Evolutionary conservation across 139 green algal genomes (phyloP).

Genomic region (Picochlorum sp.): DNA sequence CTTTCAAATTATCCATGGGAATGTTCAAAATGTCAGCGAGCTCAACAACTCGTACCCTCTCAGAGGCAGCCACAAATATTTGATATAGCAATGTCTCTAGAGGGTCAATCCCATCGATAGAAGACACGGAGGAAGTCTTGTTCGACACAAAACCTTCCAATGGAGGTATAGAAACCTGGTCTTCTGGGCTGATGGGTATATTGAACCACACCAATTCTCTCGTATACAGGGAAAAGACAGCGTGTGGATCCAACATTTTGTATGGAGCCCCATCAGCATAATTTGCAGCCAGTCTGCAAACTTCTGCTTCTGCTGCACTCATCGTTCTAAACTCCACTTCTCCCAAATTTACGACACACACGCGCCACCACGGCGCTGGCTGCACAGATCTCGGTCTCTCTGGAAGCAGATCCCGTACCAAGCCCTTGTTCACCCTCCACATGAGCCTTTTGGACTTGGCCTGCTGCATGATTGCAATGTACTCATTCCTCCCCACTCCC

Average conservation of each 20-base stretch:
- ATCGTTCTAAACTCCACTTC: slow-evolving; percentile 69
- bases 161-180: slow-evolving; percentile 78
- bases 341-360: slow-evolving; percentile 71
- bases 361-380: slow-evolving; percentile 41
- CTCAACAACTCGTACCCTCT: slow-evolving; percentile 57
- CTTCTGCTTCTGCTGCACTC: slow-evolving; percentile 52
- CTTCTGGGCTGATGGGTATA: slow-evolving; percentile 63
- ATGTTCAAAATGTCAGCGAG: slow-evolving; percentile 47
- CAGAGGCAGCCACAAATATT: slow-evolving; percentile 82
- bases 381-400: slow-evolving; percentile 6
- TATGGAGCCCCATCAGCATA: slow-evolving; percentile 14
- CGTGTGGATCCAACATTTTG: slow-evolving; percentile 5
- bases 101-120: slow-evolving; percentile 48
- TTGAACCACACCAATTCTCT: slow-evolving; percentile 78
- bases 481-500: slow-evolving; percentile 89
- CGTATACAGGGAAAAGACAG: slow-evolving; percentile 50
- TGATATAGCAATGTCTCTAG: slow-evolving; percentile 83
- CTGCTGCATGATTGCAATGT: slow-evolving; percentile 87
- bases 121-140: slow-evolving; percentile 44
- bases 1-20: slow-evolving; percentile 16
- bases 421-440: slow-evolving; percentile 74
- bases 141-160: slow-evolving; percentile 89
- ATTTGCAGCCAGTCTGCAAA: slow-evolving; percentile 24
- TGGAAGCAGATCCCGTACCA: slow-evolving; percentile 68
- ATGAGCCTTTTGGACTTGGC: slow-evolving; percentile 64